Evolutionary conservation across 2,329 filamentous ascomycete species (phyloP).

Genomic region (Penicillium sp.): DNA sequence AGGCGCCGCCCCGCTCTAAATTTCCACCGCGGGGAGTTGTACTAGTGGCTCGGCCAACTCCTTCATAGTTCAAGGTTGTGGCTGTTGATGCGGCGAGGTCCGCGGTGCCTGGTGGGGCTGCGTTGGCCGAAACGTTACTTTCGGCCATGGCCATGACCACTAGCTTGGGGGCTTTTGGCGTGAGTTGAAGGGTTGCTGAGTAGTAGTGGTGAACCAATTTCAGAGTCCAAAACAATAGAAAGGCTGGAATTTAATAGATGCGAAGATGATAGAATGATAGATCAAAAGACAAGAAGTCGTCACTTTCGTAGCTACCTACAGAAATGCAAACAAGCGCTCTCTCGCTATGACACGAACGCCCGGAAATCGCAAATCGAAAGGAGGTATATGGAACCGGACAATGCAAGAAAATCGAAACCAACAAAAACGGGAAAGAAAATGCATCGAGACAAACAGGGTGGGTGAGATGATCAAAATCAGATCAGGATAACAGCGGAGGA

Average conservation of each 20-base stretch:
- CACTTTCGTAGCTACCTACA: slow-evolving; percentile 13
- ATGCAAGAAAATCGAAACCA: slow-evolving; percentile 6
- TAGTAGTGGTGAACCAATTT: too few relatives aligned
- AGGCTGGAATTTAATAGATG: too few relatives aligned
- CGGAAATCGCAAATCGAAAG: slow-evolving; percentile 16
- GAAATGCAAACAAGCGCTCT: slow-evolving; percentile 6
- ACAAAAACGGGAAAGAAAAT: background rate
- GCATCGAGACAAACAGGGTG: background rate
- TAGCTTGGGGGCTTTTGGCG: too few relatives aligned
- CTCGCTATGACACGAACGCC: slow-evolving; percentile 14
- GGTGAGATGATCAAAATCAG: background rate
- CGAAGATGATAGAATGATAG: background rate
- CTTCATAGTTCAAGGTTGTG: background rate
- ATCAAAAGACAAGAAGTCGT: slow-evolving; percentile 3
- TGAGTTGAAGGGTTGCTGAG: too few relatives aligned
- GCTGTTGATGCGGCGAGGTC: slow-evolving; percentile 9
- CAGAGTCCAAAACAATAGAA: too few relatives aligned
- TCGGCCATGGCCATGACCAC: background rate
- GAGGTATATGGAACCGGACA: slow-evolving; percentile 21
- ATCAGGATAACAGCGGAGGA: background rate
- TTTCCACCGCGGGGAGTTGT: too few relatives aligned
- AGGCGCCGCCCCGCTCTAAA: too few relatives aligned
- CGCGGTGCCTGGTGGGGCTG: slow-evolving; percentile 8
- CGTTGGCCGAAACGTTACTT: slow-evolving; percentile 7
- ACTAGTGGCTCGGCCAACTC: background rate